A percentile compares a stretch with the other conserved stretches of the same genome.
Conservation (phyloP, 257 asterid genomes). For the Ehretia macrophylla region DNA sequence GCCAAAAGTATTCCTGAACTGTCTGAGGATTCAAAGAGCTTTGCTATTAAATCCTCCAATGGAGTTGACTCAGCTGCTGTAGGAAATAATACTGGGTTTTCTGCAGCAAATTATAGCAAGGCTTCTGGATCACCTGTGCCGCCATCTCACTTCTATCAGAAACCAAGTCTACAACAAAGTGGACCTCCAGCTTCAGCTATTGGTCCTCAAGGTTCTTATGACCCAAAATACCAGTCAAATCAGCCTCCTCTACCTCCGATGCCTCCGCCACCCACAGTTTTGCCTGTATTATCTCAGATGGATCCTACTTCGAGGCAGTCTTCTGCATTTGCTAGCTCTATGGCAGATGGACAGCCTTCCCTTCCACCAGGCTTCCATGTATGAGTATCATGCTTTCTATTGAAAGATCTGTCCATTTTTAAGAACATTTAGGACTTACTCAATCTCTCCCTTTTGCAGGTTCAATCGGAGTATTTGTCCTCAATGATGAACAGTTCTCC, state of each 20-base stretch:
- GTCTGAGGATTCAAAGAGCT: conserved; percentile 44
- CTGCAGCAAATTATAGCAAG: conserved; percentile 38
- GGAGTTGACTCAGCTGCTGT: conserved; percentile 40
- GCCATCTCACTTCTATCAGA: conserved; percentile 42
- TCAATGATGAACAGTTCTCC: conserved; percentile 35
- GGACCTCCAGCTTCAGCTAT: conserved; percentile 30
- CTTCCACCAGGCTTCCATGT: conserved; percentile 57
- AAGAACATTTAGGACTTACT: conserved; percentile 16
- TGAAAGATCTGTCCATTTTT: not conserved
- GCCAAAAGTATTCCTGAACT: conserved; percentile 63
- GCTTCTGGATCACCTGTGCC: conserved; percentile 38
- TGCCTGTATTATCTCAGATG: conserved; percentile 42
- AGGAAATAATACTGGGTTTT: conserved; percentile 40
- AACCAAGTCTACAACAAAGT: conserved; percentile 31
- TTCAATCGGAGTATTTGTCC: conserved; percentile 56
- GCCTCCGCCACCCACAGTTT: conserved; percentile 55
- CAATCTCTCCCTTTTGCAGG: conserved; percentile 37
- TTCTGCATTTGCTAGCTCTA: conserved; percentile 39
- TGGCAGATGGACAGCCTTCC: conserved; percentile 44
- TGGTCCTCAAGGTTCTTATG: conserved; percentile 61
- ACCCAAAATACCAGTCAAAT: conserved; percentile 51
- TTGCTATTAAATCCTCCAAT: conserved; percentile 29
- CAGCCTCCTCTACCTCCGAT: conserved; percentile 74
- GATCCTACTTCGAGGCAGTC: conserved; percentile 41
- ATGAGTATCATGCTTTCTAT: conserved; percentile 9